Conservation (phyloP, 805 yeast species). For the Saturnispora serradocipensis region DNA sequence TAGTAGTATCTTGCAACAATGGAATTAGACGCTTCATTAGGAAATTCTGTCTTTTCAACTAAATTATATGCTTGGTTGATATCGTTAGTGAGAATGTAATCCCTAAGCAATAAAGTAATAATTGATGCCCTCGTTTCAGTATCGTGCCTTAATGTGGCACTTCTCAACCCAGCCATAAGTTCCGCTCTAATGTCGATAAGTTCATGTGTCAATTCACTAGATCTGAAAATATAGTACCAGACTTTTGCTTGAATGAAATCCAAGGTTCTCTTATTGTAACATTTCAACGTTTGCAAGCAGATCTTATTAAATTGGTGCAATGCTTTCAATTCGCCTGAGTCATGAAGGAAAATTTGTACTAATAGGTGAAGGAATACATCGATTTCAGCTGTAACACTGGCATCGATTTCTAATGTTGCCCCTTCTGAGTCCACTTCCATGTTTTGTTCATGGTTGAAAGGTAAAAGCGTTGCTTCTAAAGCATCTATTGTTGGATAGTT, state of each 20-base stretch:
- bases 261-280: slow-evolving; percentile 70
- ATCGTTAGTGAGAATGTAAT: slow-evolving; percentile 68
- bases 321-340: slow-evolving; percentile 40
- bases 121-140: slow-evolving; percentile 83
- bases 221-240: slow-evolving; percentile 85
- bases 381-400: slow-evolving; percentile 60
- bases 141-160: slow-evolving; percentile 88
- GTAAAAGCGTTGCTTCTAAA: slow-evolving; percentile 29
- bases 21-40: slow-evolving; percentile 68
- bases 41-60: slow-evolving; percentile 83
- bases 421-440: slow-evolving; percentile 21
- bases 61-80: slow-evolving; percentile 82
- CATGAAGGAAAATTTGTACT: slow-evolving; percentile 68
- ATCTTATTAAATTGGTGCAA: slow-evolving; percentile 46
- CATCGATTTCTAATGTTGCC: slow-evolving; percentile 17
- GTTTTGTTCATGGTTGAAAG: slow-evolving; percentile 24
- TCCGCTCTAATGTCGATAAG: slow-evolving; percentile 55
- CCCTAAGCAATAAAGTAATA: slow-evolving; percentile 77
- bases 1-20: slow-evolving; percentile 86
- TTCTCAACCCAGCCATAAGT: slow-evolving; percentile 66
- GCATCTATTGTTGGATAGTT: slow-evolving; percentile 33
- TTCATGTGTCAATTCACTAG: slow-evolving; percentile 54
- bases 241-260: slow-evolving; percentile 83
- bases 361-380: slow-evolving; percentile 73
- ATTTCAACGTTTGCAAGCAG: slow-evolving; percentile 44